Base-by-base conservation (phyloP, 257 asterid genomes). In the Eucommia ulmoides region DNA sequence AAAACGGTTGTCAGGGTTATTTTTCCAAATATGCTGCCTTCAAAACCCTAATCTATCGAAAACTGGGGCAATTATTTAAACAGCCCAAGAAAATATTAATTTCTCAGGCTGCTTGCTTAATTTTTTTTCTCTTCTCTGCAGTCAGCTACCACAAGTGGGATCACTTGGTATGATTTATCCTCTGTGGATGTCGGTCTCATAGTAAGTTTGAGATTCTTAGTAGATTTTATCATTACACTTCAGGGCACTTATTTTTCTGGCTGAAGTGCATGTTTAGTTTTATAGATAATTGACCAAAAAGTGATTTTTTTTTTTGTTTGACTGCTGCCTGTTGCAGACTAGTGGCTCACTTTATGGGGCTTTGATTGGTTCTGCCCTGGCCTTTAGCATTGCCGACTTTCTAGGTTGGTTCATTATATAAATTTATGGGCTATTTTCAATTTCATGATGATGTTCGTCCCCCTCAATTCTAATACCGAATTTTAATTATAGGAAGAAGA, bases 281-380 rank as follows among this genome's bases (percentile, higher is more conserved):
- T n/a, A n/a, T n/a, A n/a, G n/a, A n/a, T n/a, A n/a, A n/a, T n/a
- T n/a, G n/a, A n/a, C 55, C 49, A 20, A 19, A 29, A 29, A 29
- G 12, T 52, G 24, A 29, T 20, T 24, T n/a, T 59, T 17, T n/a
- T 4, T 42, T 22, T 46, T 15, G 54, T 54, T 52, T 60, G 26
- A 48, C 45, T 66, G 57, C 50, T 66, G 49, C 51, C 56, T 65
- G 38, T 68, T 65, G 64, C 88, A 91, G 96, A 86, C 96, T 54
- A 91, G 99, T 62, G 99, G 99, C 57, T 86, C 96, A 24, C 60
- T 91, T 33, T 91, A 91, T 60, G 99, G 99, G 66, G 99, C 99
- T 52, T 66, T 91, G 77, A 61, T 79, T 62, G 99, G 99, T 57
- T 91, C 99, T 35, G 19, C 80, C 22, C 56, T 86, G 80, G 99